phyloP scores from a whole-genome alignment of 352 stramenopile species.

The Pythium phragmitis region DNA sequence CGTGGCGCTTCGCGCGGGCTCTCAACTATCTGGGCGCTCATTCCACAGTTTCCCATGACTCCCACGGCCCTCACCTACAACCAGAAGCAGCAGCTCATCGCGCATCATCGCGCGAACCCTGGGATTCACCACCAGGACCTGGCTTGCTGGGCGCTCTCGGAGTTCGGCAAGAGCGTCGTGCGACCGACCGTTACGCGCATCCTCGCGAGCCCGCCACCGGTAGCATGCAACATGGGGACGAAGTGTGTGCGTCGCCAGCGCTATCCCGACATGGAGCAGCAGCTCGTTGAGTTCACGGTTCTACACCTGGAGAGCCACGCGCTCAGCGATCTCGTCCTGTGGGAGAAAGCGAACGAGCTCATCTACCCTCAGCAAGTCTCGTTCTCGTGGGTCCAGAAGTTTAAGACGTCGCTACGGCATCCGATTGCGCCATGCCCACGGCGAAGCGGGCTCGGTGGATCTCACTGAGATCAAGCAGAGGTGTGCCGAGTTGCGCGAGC shows the following conservation, averaged over 20 bases:
- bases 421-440: conserved; percentile 1
- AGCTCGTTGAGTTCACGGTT: conserved; percentile 7
- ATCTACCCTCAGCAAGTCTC: conserved; percentile 5
- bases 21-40: neutral
- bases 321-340: conserved; percentile 11
- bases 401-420: conserved; percentile 10
- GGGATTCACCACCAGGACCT: conserved; percentile 13
- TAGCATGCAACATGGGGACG: conserved; percentile 4
- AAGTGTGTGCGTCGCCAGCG: conserved; percentile 6
- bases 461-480: neutral
- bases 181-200: conserved; percentile 11
- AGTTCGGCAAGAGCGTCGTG: conserved; percentile 16
- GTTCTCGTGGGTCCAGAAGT: conserved; percentile 18
- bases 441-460: conserved; percentile 9
- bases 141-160: conserved; percentile 3
- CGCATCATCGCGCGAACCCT: conserved; percentile 1
- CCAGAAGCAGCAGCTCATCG: conserved; percentile 12
- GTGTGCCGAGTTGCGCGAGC: conserved; percentile 1
- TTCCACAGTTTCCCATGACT: conserved; percentile 4
- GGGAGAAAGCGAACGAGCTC: conserved; percentile 16
- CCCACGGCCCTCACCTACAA: conserved; percentile 9
- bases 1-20: too few relatives aligned
- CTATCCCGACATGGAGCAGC: conserved; percentile 13
- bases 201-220: conserved; percentile 1
- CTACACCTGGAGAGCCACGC: conserved; percentile 5